These are phyloP conservation scores for Mayamaea pseudoterrestris DNA, from an alignment of 108 stramenopile species.

Conservation along the genomic window DNA sequence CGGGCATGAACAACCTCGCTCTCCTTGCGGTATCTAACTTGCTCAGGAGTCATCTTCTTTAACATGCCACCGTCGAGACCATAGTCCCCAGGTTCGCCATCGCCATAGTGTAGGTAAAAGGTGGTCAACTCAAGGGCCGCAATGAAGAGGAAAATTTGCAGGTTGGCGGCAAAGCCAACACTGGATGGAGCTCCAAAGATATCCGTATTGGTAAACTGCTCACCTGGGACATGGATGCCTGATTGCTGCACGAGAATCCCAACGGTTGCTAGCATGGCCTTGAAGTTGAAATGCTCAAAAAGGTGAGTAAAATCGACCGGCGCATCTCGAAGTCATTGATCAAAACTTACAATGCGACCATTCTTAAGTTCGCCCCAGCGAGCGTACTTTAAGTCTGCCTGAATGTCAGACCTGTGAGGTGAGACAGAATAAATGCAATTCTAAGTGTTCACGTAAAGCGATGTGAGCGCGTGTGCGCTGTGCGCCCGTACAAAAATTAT, in stretches of 20 bases:
- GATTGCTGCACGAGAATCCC: conserved; percentile 73
- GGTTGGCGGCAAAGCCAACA: conserved; percentile 66
- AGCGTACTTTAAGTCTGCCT: conserved; percentile 75
- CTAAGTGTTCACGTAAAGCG: not conserved
- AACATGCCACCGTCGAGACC: conserved; percentile 44
- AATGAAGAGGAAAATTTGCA: conserved; percentile 70
- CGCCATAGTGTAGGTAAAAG: conserved; percentile 65
- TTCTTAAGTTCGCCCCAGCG: conserved; percentile 89
- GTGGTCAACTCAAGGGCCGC: conserved; percentile 55
- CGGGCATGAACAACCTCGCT: conserved; percentile 78
- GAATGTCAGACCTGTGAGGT: conserved; percentile 41
- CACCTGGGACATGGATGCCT: conserved; percentile 68
- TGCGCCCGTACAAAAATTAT: conserved; percentile 2
- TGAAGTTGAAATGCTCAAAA: no score
- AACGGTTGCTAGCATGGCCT: conserved; percentile 74
- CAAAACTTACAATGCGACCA: conserved; percentile 91
- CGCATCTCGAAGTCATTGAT: no score
- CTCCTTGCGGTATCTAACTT: conserved; percentile 37
- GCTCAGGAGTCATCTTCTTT: conserved; percentile 23
- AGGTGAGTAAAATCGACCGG: no score
- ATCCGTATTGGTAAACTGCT: conserved; percentile 63
- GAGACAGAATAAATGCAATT: not conserved
- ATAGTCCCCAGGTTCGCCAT: conserved; percentile 64
- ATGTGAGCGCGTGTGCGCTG: not conserved
- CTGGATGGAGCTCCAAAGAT: conserved; percentile 58